A percentile compares a stretch with the other conserved stretches of the same genome.
Conservation (phyloP, 305 asterid genomes). For the Fraxinus albicans region DNA sequence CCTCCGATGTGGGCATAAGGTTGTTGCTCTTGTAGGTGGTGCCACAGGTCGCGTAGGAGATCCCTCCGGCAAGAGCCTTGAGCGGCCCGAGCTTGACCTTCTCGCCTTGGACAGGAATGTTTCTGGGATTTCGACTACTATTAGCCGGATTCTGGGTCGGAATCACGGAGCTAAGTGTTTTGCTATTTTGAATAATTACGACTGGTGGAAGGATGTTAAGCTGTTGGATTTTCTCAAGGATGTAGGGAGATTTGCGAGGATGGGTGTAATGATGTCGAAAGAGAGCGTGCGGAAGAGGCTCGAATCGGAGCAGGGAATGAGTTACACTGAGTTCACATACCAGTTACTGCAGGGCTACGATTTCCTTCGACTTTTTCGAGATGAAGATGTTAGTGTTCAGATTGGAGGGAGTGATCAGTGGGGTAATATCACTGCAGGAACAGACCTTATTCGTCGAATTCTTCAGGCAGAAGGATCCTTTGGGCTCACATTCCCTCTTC, state of each 20-base stretch:
- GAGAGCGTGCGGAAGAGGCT: conserved; percentile 81
- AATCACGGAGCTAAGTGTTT: conserved; percentile 28
- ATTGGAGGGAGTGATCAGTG: conserved; percentile 96
- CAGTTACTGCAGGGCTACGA: conserved; percentile 86
- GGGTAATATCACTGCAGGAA: conserved; percentile 94
- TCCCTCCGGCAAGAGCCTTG: conserved; percentile 84
- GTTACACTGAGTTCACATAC: conserved; percentile 86
- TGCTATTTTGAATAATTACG: conserved; percentile 65
- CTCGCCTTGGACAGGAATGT: conserved; percentile 46
- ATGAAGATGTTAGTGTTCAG: conserved; percentile 71
- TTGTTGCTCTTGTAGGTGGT: conserved; percentile 81
- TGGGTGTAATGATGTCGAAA: conserved; percentile 86
- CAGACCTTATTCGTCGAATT: conserved; percentile 76
- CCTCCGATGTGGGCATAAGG: conserved; percentile 75
- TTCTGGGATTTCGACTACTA: conserved; percentile 45
- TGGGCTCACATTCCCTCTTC: conserved; percentile 83
- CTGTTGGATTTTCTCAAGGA: conserved; percentile 67
- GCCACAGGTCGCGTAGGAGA: conserved; percentile 96
- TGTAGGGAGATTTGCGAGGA: conserved; percentile 69
- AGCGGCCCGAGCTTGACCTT: conserved; percentile 77
- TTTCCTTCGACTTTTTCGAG: conserved; percentile 58
- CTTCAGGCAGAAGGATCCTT: conserved; percentile 54
- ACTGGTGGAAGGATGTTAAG: conserved; percentile 89
- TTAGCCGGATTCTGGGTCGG: conserved; percentile 45
- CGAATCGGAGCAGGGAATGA: conserved; percentile 83